Evolutionary conservation across 2,329 filamentous ascomycete genomes (phyloP).

Genomic region (Colletotrichum karsti): DNA sequence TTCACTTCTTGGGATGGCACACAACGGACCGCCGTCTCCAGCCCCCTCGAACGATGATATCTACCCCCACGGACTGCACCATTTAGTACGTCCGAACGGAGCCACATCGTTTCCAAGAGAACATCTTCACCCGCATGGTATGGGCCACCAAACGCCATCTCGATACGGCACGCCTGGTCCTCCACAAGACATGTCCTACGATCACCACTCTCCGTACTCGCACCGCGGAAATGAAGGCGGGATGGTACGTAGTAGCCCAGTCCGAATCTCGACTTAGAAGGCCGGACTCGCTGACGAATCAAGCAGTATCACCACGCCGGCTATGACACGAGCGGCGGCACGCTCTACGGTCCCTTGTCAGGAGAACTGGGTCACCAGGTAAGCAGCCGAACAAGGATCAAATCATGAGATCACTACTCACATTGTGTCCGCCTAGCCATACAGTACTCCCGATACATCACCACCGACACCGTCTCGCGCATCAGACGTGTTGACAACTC

Average conservation of each 20-base stretch:
- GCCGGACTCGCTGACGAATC: neutral
- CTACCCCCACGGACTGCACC: conserved; percentile 50
- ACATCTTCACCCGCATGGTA: conserved; percentile 36
- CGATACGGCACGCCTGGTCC: conserved; percentile 48
- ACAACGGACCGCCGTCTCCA: conserved; percentile 53
- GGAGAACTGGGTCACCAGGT: conserved; percentile 28
- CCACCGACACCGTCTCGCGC: conserved; percentile 53
- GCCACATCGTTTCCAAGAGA: conserved; percentile 37
- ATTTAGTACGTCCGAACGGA: conserved; percentile 54
- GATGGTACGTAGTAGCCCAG: conserved; percentile 9
- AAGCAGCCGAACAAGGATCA: neutral
- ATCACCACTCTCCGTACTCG: conserved; percentile 39
- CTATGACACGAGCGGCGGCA: conserved; percentile 16
- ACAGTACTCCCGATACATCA: conserved; percentile 61
- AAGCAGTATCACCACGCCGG: conserved; percentile 7
- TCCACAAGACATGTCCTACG: conserved; percentile 37
- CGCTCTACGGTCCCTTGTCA: conserved; percentile 22
- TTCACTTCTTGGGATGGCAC: conserved; percentile 42
- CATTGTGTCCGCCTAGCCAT: conserved; percentile 41
- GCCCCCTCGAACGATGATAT: conserved; percentile 47
- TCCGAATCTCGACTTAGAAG: neutral
- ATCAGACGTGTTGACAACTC: conserved; percentile 46
- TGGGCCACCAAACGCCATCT: conserved; percentile 42
- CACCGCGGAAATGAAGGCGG: conserved; percentile 31
- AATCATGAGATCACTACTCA: neutral